Evolutionary conservation across 208 protist genomes (phyloP).

Genomic region (Wallacemonas sp.): DNA sequence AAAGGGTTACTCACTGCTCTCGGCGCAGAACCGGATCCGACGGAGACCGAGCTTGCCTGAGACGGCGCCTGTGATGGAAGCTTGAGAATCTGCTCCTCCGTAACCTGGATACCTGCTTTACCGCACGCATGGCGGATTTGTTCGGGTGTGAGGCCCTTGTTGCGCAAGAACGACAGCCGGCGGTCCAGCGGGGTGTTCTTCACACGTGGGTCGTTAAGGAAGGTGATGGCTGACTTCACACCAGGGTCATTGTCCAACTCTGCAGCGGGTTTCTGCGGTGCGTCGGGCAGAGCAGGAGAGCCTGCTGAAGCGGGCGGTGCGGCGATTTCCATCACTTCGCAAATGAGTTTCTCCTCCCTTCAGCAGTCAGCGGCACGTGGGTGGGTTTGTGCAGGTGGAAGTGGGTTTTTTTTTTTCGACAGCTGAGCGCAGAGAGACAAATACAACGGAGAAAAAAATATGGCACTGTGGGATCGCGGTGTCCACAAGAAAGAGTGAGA

Average conservation of each 20-base stretch:
- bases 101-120: slow-evolving; percentile 42
- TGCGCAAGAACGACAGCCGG: slow-evolving; percentile 76
- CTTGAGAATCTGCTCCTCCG: slow-evolving; percentile 41
- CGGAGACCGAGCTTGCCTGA: not conserved
- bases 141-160: slow-evolving; percentile 60
- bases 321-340: not conserved
- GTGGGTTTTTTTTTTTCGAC: not conserved
- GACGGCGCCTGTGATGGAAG: not conserved
- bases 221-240: slow-evolving; percentile 50
- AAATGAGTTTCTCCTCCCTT: not conserved
- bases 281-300: slow-evolving; percentile 11
- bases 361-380: no score
- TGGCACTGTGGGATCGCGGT: no score
- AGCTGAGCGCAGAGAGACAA: not conserved
- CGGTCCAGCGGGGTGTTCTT: slow-evolving; percentile 36
- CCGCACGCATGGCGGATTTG: slow-evolving; percentile 68
- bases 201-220: slow-evolving; percentile 70
- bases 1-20: not conserved
- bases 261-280: slow-evolving; percentile 10
- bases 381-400: no score
- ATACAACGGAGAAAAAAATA: slow-evolving; percentile 5
- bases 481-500: no score
- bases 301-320: not conserved
- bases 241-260: slow-evolving; percentile 22
- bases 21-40: not conserved